A percentile compares a stretch with the other conserved stretches of the same genome.
phyloP scores from a whole-genome alignment of 805 yeast genomes.

The Vanderwaltozyma polyspora region DNA sequence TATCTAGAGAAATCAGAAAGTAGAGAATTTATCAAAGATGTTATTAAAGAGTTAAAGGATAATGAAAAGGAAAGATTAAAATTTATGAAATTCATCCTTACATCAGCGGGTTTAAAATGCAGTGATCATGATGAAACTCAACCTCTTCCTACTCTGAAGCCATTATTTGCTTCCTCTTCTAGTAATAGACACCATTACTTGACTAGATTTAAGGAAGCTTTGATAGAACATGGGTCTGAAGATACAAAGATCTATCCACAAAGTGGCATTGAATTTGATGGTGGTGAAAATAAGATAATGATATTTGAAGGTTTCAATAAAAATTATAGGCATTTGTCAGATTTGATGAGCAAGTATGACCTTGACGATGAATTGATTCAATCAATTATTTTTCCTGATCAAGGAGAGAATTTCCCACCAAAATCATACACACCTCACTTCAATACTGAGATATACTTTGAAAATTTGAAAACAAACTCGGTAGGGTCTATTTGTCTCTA shows the following conservation, averaged over 20 bases:
- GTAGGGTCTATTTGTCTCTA: conserved; percentile 61
- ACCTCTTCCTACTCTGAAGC: conserved; percentile 57
- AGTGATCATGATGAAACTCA: conserved; percentile 44
- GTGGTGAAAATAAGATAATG: conserved; percentile 16
- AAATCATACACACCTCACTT: conserved; percentile 59
- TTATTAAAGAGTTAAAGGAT: conserved; percentile 32
- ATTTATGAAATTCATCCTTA: conserved; percentile 48
- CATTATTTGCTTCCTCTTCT: conserved; percentile 38
- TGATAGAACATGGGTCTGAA: conserved; percentile 6
- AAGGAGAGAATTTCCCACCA: conserved; percentile 38
- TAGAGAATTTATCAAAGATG: conserved; percentile 23
- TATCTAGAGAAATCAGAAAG: conserved; percentile 30
- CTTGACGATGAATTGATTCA: conserved; percentile 47
- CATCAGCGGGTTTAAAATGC: conserved; percentile 47
- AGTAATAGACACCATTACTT: conserved; percentile 7
- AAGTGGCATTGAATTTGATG: conserved; percentile 35
- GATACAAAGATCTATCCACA: conserved; percentile 27
- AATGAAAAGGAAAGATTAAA: conserved; percentile 38
- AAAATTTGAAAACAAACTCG: conserved; percentile 23
- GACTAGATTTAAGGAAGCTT: conserved; percentile 8
- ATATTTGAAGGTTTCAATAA: conserved; percentile 14
- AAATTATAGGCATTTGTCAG: conserved; percentile 7
- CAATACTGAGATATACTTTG: conserved; percentile 47
- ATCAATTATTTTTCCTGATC: conserved; percentile 34
- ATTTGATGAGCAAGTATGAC: conserved; percentile 30